Percentiles rank a stretch among this genome's conserved stretches.
Evolutionary conservation across 352 stramenopile species (phyloP).

Genomic region (Globisporangium lucens): DNA sequence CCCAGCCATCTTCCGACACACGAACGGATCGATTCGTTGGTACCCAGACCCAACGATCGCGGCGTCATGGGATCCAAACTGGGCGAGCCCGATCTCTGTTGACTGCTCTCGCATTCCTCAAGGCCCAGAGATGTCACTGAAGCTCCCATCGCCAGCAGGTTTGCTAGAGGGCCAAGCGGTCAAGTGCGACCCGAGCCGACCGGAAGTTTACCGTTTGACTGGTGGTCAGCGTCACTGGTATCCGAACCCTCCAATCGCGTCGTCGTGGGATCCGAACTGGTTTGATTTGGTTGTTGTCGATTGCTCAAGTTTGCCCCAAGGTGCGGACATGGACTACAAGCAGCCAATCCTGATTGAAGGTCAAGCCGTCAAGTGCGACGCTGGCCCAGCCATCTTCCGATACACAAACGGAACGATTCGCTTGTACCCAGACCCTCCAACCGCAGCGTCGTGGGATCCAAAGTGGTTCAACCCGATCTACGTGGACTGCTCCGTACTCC

Average conservation of each 20-base stretch:
- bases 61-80: conserved; percentile 17
- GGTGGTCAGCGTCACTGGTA: conserved; percentile 17
- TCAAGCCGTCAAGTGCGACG: conserved; percentile 16
- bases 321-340: conserved; percentile 13
- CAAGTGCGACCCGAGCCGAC: too few species aligned
- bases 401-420: conserved; percentile 15
- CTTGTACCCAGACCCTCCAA: conserved; percentile 19
- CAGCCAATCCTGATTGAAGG: conserved; percentile 10
- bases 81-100: background rate
- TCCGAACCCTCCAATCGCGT: conserved; percentile 2
- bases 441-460: conserved; percentile 27
- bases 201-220: background rate
- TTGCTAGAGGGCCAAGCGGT: too few species aligned
- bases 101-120: conserved; percentile 18
- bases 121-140: conserved; percentile 4
- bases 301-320: conserved; percentile 15
- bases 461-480: conserved; percentile 9
- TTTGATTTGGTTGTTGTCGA: conserved; percentile 1
- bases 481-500: conserved; percentile 12
- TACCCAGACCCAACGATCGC: conserved; percentile 25
- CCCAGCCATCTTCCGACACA: conserved; percentile 9
- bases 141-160: too few species aligned
- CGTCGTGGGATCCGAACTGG: background rate
- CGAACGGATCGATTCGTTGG: conserved; percentile 14
- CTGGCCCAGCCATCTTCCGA: conserved; percentile 7